A percentile compares a stretch with the other conserved stretches of the same genome.
phyloP scores from a whole-genome alignment of 805 yeast species.

The Ogataea ramenticola region DNA sequence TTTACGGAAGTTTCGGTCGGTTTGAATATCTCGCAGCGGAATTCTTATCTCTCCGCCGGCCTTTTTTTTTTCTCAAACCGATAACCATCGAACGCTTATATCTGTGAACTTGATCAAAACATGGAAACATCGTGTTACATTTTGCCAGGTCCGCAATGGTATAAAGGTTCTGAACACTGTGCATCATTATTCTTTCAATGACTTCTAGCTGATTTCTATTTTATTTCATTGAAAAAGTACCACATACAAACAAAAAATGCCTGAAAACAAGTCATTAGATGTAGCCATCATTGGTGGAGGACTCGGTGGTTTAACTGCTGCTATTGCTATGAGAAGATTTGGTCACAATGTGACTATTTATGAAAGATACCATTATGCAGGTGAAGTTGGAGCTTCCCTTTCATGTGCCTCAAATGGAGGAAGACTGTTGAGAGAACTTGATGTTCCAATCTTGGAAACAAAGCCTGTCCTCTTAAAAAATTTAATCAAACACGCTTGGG shows the following conservation, averaged over 20 bases:
- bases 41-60: too few species aligned
- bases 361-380: slow-evolving; percentile 23
- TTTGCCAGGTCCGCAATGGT: too few species aligned
- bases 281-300: slow-evolving; percentile 23
- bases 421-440: slow-evolving; percentile 20
- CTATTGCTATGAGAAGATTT: slow-evolving; percentile 17
- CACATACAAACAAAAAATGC: neutral
- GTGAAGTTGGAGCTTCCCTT: slow-evolving; percentile 26
- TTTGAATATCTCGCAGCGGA: too few species aligned
- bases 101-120: too few species aligned
- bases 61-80: too few species aligned
- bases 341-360: slow-evolving; percentile 22
- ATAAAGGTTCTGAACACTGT: too few species aligned
- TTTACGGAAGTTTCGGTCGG: too few species aligned
- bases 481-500: slow-evolving; percentile 20
- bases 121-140: too few species aligned
- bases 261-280: slow-evolving; percentile 1
- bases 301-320: slow-evolving; percentile 21
- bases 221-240: too few species aligned
- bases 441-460: slow-evolving; percentile 16
- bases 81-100: too few species aligned
- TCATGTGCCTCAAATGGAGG: slow-evolving; percentile 27
- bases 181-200: too few species aligned
- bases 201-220: too few species aligned
- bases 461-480: slow-evolving; percentile 19